Evolutionary conservation across 208 protist genomes (phyloP).

Genomic region (Trypanosoma melophagium): DNA sequence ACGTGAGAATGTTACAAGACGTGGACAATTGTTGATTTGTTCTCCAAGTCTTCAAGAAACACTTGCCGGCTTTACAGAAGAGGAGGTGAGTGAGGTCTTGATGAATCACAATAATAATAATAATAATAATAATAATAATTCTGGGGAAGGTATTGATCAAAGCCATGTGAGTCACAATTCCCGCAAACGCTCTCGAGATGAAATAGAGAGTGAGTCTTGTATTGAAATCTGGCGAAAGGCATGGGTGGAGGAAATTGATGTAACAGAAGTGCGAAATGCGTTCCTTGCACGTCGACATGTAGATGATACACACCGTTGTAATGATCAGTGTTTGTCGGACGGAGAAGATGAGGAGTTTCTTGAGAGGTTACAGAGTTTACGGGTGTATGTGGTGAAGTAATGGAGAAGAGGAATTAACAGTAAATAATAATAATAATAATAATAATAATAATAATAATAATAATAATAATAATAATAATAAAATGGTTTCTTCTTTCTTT

Average conservation of each 20-base stretch:
- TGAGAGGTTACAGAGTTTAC: constrained; percentile 16
- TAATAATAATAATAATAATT: neutral
- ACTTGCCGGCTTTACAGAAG: constrained; percentile 31
- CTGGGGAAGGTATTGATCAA: neutral
- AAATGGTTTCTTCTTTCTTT: neutral
- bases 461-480: neutral
- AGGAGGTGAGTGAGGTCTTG: constrained; percentile 8
- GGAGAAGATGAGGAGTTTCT: constrained; percentile 3
- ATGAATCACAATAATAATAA: neutral
- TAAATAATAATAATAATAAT: neutral
- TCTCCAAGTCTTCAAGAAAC: constrained; percentile 65
- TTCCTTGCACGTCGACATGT: neutral
- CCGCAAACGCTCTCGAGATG: constrained; percentile 3
- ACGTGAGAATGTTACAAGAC: constrained; percentile 36
- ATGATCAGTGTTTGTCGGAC: constrained; percentile 2
- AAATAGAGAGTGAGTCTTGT: neutral
- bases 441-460: neutral
- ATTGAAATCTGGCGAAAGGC: constrained; percentile 4
- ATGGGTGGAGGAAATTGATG: constrained; percentile 29
- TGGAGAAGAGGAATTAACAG: neutral
- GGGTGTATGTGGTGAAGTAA: constrained; percentile 26
- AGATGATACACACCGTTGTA: neutral
- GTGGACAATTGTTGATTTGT: constrained; percentile 64
- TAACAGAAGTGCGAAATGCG: constrained; percentile 11
- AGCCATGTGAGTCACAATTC: neutral